A percentile compares a stretch with the other conserved stretches of the same genome.
These are phyloP conservation scores for Lotus japonicus DNA, from an alignment of 306 rosid genomes.

Conservation along the genomic window DNA sequence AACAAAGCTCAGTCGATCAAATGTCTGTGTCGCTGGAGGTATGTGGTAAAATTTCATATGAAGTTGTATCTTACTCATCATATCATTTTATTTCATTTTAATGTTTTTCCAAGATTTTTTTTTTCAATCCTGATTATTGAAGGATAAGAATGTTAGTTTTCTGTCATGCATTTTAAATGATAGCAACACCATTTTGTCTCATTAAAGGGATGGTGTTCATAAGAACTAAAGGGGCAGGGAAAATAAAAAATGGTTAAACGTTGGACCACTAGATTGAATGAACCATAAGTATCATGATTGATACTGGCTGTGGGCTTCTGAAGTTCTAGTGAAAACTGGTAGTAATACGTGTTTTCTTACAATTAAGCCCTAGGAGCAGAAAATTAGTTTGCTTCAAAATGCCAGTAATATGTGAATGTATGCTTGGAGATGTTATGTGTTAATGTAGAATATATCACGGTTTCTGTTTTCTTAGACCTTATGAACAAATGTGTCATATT, in stretches of 20 bases:
- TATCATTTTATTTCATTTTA: not conserved
- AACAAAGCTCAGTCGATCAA: conserved; percentile 50
- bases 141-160: not conserved
- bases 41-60: conserved; percentile 28
- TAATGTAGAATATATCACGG: not conserved
- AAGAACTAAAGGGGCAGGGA: not conserved
- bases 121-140: not conserved
- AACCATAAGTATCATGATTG: not conserved
- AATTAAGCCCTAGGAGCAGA: not conserved
- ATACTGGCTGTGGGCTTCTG: not conserved
- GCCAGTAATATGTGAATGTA: not conserved
- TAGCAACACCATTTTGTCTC: not conserved
- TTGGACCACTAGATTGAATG: not conserved
- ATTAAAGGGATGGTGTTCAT: not conserved
- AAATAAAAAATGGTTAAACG: not conserved
- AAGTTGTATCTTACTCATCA: conserved; percentile 10
- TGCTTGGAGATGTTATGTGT: not conserved
- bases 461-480: not conserved
- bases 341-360: not conserved
- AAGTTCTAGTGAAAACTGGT: conserved; percentile 2
- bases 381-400: not conserved
- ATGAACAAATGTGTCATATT: not conserved
- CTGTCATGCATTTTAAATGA: not conserved
- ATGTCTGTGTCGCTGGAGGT: conserved; percentile 91
- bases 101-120: conserved; percentile 1